phyloP scores from a whole-genome alignment of 176 grass and related monocot genomes.

The Thalia dealbata region DNA sequence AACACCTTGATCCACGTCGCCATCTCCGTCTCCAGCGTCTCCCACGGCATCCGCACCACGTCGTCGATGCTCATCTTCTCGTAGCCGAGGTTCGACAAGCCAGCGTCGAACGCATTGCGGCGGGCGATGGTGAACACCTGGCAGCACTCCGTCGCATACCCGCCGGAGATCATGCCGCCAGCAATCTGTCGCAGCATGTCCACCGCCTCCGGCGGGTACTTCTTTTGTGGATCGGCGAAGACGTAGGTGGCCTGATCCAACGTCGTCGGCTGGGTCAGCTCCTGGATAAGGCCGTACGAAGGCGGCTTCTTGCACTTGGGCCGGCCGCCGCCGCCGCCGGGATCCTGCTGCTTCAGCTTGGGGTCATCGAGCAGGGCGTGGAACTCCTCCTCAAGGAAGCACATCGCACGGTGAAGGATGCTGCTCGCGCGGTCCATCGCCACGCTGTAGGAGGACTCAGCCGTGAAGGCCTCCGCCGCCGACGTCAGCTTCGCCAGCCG shows the following conservation, averaged over 20 bases:
- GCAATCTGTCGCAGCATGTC: slow-evolving; percentile 47
- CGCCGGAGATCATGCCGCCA: slow-evolving; percentile 35
- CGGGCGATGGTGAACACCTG: slow-evolving; percentile 57
- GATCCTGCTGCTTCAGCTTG: slow-evolving; percentile 18
- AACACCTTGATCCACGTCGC: slow-evolving; percentile 67
- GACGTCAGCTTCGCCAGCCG: slow-evolving; percentile 29
- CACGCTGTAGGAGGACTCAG: slow-evolving; percentile 24
- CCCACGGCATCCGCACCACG: slow-evolving; percentile 71
- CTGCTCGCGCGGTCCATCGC: slow-evolving; percentile 47
- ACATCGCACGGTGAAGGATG: slow-evolving; percentile 60
- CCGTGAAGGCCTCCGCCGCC: slow-evolving; percentile 11
- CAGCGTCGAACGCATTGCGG: slow-evolving; percentile 51
- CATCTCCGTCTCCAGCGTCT: slow-evolving; percentile 54
- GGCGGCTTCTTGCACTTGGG: slow-evolving; percentile 14
- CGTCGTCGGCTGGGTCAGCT: not conserved
- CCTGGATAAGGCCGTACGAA: slow-evolving; percentile 37
- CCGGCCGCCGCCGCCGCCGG: slow-evolving; percentile 22
- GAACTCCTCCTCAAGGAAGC: slow-evolving; percentile 88
- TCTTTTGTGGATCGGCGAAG: not conserved
- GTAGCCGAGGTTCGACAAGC: slow-evolving; percentile 51
- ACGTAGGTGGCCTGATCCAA: no score
- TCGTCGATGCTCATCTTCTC: slow-evolving; percentile 69
- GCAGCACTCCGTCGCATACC: slow-evolving; percentile 72
- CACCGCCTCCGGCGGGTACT: slow-evolving; percentile 35
- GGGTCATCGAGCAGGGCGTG: slow-evolving; percentile 51